Evolutionary conservation across 768 basidiomycete species (phyloP).

Genomic region (Termitomyces sp.): DNA sequence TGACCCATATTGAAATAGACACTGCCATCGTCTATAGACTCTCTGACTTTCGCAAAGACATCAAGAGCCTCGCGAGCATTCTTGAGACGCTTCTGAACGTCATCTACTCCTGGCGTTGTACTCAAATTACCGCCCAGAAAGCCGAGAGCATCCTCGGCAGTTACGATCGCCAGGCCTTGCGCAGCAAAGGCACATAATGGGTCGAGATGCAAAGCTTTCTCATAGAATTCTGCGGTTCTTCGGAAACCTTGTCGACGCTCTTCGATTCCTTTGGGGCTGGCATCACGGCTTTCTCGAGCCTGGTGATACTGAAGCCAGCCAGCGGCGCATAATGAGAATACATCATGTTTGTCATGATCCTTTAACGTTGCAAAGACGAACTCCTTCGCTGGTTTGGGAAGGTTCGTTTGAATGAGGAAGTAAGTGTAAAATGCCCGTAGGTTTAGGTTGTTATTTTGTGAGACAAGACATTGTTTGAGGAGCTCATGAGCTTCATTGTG

Average conservation of each 20-base stretch:
- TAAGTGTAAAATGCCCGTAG: conserved; percentile 91
- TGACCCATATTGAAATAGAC: conserved; percentile 97
- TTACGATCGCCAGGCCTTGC: conserved; percentile 90
- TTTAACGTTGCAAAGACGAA: conserved; percentile 89
- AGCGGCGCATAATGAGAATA: conserved; percentile 87
- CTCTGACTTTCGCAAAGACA: conserved; percentile 87
- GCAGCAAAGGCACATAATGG: conserved; percentile 88
- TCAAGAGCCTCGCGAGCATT: conserved; percentile 86
- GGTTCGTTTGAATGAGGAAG: conserved; percentile 80
- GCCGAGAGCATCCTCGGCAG: conserved; percentile 88
- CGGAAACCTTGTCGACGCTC: conserved; percentile 78
- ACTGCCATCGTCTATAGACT: conserved; percentile 74
- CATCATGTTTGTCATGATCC: conserved; percentile 79
- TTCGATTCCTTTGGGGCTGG: conserved; percentile 46
- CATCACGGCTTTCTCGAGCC: conserved; percentile 78
- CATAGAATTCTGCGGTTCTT: conserved; percentile 85
- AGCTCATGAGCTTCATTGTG: conserved; percentile 82
- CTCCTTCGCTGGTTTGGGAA: conserved; percentile 69
- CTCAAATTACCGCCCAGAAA: conserved; percentile 49
- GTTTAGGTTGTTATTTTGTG: conserved; percentile 75
- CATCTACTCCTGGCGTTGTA: conserved; percentile 47
- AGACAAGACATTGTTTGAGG: conserved; percentile 81
- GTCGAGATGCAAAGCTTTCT: conserved; percentile 83
- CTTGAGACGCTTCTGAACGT: conserved; percentile 56
- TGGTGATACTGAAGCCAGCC: conserved; percentile 85